phyloP scores from a whole-genome alignment of 225 moss, liverwort and hornwort genomes.

The Marchantia polymorpha region DNA sequence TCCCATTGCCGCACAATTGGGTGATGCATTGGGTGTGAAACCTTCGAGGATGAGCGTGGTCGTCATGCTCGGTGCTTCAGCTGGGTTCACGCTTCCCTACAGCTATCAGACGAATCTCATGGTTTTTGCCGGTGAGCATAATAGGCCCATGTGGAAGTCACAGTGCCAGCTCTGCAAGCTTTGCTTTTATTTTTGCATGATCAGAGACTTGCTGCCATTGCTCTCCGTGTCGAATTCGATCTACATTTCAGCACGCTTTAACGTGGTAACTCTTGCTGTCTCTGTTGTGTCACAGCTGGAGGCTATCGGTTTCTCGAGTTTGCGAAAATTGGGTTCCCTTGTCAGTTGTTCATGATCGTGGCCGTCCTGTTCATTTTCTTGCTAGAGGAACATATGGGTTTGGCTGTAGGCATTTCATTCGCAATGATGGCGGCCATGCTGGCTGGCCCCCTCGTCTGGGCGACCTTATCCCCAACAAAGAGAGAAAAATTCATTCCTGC shows the following conservation, averaged over 20 bases:
- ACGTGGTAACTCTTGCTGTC: no score
- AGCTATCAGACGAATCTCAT: conserved; percentile 15
- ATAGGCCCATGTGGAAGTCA: not conserved
- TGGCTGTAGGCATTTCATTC: not conserved
- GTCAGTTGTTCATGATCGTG: conserved; percentile 3
- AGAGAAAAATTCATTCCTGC: not conserved
- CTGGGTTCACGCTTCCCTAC: conserved; percentile 10
- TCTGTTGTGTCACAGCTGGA: conserved; percentile 3
- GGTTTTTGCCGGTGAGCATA: conserved; percentile 6
- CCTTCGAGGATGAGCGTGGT: conserved; percentile 3
- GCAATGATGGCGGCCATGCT: not conserved
- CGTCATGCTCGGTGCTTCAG: conserved; percentile 10
- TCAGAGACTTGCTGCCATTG: no score
- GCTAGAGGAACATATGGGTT: not conserved
- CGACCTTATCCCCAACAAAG: not conserved
- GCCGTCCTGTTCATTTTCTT: conserved; percentile 4
- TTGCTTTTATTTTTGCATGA: no score
- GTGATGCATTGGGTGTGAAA: conserved; percentile 3
- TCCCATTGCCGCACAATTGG: not conserved
- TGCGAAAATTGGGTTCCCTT: conserved; percentile 5
- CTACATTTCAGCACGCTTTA: no score
- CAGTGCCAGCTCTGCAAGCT: no score
- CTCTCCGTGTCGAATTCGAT: no score
- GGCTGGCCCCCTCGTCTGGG: not conserved
- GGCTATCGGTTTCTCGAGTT: not conserved